A percentile compares a stretch with the other conserved stretches of the same genome.
Evolutionary conservation across 208 protist species (phyloP).

Genomic region (Wallacemonas sp.): DNA sequence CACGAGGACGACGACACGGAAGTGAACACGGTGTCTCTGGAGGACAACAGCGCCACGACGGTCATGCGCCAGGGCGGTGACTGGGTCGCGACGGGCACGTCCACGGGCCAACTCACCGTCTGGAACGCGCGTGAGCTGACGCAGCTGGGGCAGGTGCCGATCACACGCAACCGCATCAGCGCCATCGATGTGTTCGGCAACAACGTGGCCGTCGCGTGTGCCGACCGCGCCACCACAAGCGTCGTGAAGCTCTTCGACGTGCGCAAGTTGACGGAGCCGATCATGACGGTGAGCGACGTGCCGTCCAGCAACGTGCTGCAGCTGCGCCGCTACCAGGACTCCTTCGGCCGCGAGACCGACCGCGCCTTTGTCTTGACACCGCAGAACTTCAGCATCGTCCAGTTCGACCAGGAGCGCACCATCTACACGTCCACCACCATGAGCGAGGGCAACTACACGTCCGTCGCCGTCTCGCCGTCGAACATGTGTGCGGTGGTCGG

Average conservation of each 20-base stretch:
- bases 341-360: conserved; percentile 51
- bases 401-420: conserved; percentile 66
- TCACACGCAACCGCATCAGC: conserved; percentile 69
- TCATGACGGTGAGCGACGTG: conserved; percentile 65
- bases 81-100: conserved; percentile 73
- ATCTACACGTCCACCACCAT: conserved; percentile 59
- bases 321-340: conserved; percentile 77
- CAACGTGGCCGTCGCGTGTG: conserved; percentile 69
- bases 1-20: conserved; percentile 36
- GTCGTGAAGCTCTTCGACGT: conserved; percentile 86
- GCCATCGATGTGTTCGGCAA: conserved; percentile 81
- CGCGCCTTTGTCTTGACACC: conserved; percentile 72
- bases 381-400: conserved; percentile 75
- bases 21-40: conserved; percentile 55
- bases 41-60: conserved; percentile 30
- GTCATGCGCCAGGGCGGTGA: conserved; percentile 68
- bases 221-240: conserved; percentile 65
- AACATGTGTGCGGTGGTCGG: conserved; percentile 83
- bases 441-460: conserved; percentile 60
- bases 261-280: conserved; percentile 61
- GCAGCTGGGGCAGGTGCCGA: conserved; percentile 36
- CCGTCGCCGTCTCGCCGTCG: conserved; percentile 72
- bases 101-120: conserved; percentile 60
- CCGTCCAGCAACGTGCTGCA: conserved; percentile 67
- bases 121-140: conserved; percentile 49